Conservation (phyloP, 2,329 filamentous ascomycete genomes). For the Volutella citrinella region DNA sequence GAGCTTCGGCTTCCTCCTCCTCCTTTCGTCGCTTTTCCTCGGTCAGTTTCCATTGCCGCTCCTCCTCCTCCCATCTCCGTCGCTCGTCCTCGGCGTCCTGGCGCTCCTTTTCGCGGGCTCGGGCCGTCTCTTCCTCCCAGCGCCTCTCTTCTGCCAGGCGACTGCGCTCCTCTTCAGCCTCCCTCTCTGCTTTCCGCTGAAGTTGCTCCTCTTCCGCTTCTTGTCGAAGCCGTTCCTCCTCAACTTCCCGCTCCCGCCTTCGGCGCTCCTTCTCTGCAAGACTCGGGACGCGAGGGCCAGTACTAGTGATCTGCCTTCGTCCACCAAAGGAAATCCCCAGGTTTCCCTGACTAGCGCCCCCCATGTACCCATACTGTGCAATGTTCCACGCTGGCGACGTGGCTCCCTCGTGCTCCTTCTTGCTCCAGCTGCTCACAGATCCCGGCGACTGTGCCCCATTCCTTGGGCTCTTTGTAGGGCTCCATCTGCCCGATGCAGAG, state of each 20-base stretch:
- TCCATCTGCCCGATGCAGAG: conserved; percentile 54
- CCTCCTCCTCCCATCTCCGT: conserved; percentile 74
- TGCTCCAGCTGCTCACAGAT: conserved; percentile 85
- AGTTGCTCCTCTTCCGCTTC: conserved; percentile 53
- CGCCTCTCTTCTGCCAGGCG: conserved; percentile 61
- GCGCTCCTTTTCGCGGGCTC: conserved; percentile 58
- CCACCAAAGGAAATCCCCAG: conserved; percentile 91
- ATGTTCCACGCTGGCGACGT: conserved; percentile 97
- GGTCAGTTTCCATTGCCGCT: conserved; percentile 72
- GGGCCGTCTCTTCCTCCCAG: conserved; percentile 64
- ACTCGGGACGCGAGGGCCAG: conserved; percentile 74
- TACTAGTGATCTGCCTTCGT: conserved; percentile 85
- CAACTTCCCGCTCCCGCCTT: conserved; percentile 54
- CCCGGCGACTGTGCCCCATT: conserved; percentile 51
- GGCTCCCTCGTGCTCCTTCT: conserved; percentile 71
- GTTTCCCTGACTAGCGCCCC: conserved; percentile 92
- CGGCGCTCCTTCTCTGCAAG: conserved; percentile 79
- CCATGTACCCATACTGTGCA: conserved; percentile 97
- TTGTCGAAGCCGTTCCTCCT: conserved; percentile 56
- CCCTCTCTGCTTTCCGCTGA: conserved; percentile 52
- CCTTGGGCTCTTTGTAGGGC: conserved; percentile 59
- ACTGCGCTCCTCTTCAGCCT: conserved; percentile 61
- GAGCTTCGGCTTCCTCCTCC: conserved; percentile 69
- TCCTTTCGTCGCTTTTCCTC: conserved; percentile 70
- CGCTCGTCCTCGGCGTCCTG: conserved; percentile 64